These are phyloP conservation scores for Aspergillus sp. DNA, from an alignment of 2,329 filamentous ascomycete genomes.

Conservation along the genomic window DNA sequence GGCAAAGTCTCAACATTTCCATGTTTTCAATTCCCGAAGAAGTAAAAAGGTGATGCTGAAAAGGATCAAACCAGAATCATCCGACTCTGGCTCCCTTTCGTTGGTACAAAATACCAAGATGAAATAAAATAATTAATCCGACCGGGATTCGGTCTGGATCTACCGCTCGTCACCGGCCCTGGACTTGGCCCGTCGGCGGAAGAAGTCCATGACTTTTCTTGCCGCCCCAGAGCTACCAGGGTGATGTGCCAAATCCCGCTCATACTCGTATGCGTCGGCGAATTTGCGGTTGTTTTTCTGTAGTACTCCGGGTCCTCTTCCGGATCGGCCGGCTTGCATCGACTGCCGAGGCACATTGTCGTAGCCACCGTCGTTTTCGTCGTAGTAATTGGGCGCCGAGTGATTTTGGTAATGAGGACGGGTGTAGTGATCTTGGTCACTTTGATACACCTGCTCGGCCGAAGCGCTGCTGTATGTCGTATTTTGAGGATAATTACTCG, in stretches of 20 bases:
- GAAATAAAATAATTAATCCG: constrained; percentile 5
- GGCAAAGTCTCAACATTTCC: too few species aligned
- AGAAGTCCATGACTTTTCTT: constrained; percentile 97
- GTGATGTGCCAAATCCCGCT: constrained; percentile 56
- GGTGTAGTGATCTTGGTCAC: constrained; percentile 26
- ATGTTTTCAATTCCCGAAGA: constrained; percentile 1
- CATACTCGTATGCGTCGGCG: constrained; percentile 79
- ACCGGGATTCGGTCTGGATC: constrained; percentile 1
- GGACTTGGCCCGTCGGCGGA: constrained; percentile 78
- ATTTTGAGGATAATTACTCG: constrained; percentile 19
- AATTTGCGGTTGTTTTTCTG: constrained; percentile 83
- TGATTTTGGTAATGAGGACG: constrained; percentile 25
- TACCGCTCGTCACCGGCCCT: constrained; percentile 48
- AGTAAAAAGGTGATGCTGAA: constrained; percentile 1
- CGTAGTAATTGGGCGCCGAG: constrained; percentile 40
- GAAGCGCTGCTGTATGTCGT: constrained; percentile 23
- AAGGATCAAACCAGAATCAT: too few species aligned
- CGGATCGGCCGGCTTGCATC: constrained; percentile 34
- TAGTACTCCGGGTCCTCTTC: constrained; percentile 54
- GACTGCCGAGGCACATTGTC: constrained; percentile 38
- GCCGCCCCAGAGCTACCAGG: constrained; percentile 82
- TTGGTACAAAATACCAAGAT: not conserved
- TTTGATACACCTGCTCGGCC: constrained; percentile 26
- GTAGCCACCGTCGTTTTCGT: constrained; percentile 42
- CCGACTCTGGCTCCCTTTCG: too few species aligned